phyloP scores from a whole-genome alignment of 1,284 basidiomycete species.

The Naganishia albida region DNA sequence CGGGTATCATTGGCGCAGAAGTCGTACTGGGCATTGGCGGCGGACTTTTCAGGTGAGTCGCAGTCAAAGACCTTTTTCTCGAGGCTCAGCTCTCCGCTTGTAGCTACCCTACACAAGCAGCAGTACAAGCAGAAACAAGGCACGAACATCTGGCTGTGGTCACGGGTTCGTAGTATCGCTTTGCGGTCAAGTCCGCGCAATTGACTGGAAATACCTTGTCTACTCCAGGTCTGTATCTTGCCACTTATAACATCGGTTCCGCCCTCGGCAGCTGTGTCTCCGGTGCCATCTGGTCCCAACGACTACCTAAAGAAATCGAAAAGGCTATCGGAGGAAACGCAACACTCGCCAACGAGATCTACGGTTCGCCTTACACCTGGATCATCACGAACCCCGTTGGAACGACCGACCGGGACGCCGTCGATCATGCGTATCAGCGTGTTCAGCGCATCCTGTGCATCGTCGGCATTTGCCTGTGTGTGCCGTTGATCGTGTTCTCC shows the following conservation, averaged over 20 bases:
- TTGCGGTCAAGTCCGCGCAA: neutral
- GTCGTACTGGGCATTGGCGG: slow-evolving; percentile 53
- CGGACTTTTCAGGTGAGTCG: slow-evolving; percentile 46
- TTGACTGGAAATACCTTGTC: neutral
- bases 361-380: slow-evolving; percentile 46
- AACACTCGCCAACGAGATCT: slow-evolving; percentile 36
- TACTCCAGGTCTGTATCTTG: slow-evolving; percentile 45
- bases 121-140: slow-evolving; percentile 50
- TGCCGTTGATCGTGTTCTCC: slow-evolving; percentile 38
- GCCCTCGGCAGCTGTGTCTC: slow-evolving; percentile 53
- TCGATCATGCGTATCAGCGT: slow-evolving; percentile 43
- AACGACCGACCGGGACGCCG: slow-evolving; percentile 47
- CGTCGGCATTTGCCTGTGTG: slow-evolving; percentile 46
- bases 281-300: slow-evolving; percentile 54
- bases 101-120: slow-evolving; percentile 51
- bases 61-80: neutral
- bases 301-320: slow-evolving; percentile 40
- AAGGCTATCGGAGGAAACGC: slow-evolving; percentile 40
- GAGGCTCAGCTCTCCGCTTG: neutral
- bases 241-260: slow-evolving; percentile 52
- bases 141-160: slow-evolving; percentile 54
- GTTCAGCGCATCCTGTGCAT: slow-evolving; percentile 48
- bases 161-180: slow-evolving; percentile 36
- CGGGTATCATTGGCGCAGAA: slow-evolving; percentile 53
- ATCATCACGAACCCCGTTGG: slow-evolving; percentile 46